These are phyloP conservation scores for Raddia distichophylla DNA, from an alignment of 176 grass and related monocot species.

Conservation along the genomic window DNA sequence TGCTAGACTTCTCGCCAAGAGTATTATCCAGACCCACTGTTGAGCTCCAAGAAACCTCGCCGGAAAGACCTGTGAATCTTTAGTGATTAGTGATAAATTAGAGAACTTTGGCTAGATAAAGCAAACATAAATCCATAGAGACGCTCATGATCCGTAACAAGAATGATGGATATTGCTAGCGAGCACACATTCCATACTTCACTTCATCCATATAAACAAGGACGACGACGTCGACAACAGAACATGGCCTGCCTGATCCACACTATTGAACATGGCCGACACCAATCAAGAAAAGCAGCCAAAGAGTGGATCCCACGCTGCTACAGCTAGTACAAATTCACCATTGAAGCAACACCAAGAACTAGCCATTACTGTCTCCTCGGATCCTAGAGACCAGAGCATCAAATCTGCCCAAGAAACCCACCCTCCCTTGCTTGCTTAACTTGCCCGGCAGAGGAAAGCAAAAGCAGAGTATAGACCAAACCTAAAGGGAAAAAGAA, in stretches of 20 bases:
- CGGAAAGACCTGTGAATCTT: constrained; percentile 18
- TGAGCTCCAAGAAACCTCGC: not conserved
- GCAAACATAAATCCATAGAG: not conserved
- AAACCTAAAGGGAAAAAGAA: not conserved
- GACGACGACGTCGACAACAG: not conserved
- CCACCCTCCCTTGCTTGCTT: not conserved
- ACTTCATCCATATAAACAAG: not conserved
- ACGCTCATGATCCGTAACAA: not conserved
- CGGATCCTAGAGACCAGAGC: constrained; percentile 2
- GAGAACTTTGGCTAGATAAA: not conserved
- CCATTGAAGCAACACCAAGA: not conserved
- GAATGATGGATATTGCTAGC: not conserved
- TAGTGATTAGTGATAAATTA: constrained; percentile 34
- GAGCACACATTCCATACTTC: not conserved
- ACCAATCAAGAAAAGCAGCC: not conserved
- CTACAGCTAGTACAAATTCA: not conserved
- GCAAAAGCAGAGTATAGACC: not conserved
- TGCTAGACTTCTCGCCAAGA: constrained; percentile 55
- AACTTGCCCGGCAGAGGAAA: not conserved
- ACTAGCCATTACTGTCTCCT: not conserved
- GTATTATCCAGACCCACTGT: constrained; percentile 58
- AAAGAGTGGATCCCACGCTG: not conserved
- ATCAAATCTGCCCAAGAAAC: not conserved
- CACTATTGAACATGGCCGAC: not conserved
- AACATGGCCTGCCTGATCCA: not conserved